Evolutionary conservation across 768 basidiomycete genomes (phyloP).

Genomic region (Crepidotus variabilis): DNA sequence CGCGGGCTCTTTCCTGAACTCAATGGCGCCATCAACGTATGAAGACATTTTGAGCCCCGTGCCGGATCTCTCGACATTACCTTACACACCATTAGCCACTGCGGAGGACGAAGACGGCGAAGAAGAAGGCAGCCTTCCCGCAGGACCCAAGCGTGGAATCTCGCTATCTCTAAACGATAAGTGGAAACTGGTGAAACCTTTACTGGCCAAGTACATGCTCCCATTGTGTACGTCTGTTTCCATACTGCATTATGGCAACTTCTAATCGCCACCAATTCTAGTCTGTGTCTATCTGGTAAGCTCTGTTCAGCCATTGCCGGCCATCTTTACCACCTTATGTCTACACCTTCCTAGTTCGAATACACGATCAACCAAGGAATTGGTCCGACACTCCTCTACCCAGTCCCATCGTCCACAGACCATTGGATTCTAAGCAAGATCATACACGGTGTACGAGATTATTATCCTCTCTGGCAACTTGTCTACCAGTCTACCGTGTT

Average conservation of each 20-base stretch:
- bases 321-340: not conserved
- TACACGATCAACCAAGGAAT: slow-evolving; percentile 95
- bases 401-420: slow-evolving; percentile 62
- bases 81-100: slow-evolving; percentile 43
- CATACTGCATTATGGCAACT: not conserved
- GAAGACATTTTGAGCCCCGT: slow-evolving; percentile 33
- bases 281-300: slow-evolving; percentile 45
- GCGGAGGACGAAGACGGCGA: slow-evolving; percentile 38
- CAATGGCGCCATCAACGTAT: slow-evolving; percentile 30
- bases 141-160: slow-evolving; percentile 39
- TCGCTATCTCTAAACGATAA: slow-evolving; percentile 72
- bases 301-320: slow-evolving; percentile 2
- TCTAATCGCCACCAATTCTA: slow-evolving; percentile 5
- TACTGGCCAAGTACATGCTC: slow-evolving; percentile 85
- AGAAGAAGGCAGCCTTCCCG: slow-evolving; percentile 32
- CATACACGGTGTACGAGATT: slow-evolving; percentile 84
- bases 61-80: slow-evolving; percentile 25
- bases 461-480: slow-evolving; percentile 95
- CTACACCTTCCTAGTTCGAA: slow-evolving; percentile 65
- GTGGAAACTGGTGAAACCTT: slow-evolving; percentile 73
- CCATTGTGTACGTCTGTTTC: slow-evolving; percentile 70
- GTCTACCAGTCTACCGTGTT: slow-evolving; percentile 92
- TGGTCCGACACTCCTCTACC: slow-evolving; percentile 85
- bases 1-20: slow-evolving; percentile 43
- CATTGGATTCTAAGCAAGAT: slow-evolving; percentile 68